Conservation (phyloP, 257 asterid species). For the Striga asiatica region DNA sequence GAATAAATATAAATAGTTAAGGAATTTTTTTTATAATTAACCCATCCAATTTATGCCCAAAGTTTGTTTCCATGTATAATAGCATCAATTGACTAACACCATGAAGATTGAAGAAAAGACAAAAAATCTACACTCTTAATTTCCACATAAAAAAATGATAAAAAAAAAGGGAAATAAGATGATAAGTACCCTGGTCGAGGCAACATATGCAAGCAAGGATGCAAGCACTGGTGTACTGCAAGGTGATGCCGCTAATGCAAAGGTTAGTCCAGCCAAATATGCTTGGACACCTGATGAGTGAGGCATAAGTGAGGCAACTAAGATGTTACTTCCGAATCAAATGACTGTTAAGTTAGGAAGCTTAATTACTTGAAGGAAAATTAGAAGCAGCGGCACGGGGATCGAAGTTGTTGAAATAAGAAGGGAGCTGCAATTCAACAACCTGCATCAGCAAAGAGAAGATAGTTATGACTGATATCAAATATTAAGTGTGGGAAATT, state of each 20-base stretch:
- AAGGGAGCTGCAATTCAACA: slow-evolving; percentile 80
- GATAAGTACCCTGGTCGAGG: slow-evolving; percentile 63
- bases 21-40: neutral
- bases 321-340: neutral
- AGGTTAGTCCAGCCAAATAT: slow-evolving; percentile 90
- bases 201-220: slow-evolving; percentile 84
- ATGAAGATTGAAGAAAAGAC: neutral
- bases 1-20: too few species aligned
- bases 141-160: neutral
- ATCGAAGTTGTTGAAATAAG: slow-evolving; percentile 79
- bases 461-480: too few species aligned
- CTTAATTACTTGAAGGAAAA: slow-evolving; percentile 70
- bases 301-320: neutral
- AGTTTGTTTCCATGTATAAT: neutral
- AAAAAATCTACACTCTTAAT: neutral
- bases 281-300: slow-evolving; percentile 71
- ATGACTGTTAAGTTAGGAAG: slow-evolving; percentile 1
- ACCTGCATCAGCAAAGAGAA: slow-evolving; percentile 43
- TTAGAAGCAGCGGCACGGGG: slow-evolving; percentile 88
- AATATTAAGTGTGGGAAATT: too few species aligned
- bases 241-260: slow-evolving; percentile 98
- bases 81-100: neutral
- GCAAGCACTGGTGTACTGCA: slow-evolving; percentile 93
- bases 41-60: neutral
- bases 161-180: neutral